Conservation (phyloP, 257 asterid species). For the Solanum pennellii region DNA sequence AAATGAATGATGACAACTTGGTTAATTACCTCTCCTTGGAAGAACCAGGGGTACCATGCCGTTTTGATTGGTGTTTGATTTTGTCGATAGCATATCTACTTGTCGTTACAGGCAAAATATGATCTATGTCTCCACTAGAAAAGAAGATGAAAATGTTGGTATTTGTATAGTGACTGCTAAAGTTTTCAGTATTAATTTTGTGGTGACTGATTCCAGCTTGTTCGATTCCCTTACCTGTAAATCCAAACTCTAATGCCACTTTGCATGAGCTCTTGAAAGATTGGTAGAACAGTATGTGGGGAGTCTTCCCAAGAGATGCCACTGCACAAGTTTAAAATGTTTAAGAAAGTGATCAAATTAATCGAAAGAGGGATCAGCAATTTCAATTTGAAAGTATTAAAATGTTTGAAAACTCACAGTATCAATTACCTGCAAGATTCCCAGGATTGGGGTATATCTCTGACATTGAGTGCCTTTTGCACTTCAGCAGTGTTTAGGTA, state of each 20-base stretch:
- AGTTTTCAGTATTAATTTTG: background rate
- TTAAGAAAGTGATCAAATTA: background rate
- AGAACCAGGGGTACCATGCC: slow-evolving; percentile 57
- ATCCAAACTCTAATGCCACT: slow-evolving; percentile 48
- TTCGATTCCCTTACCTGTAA: slow-evolving; percentile 20
- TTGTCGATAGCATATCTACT: slow-evolving; percentile 43
- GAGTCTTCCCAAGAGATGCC: slow-evolving; percentile 17
- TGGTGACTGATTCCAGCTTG: background rate
- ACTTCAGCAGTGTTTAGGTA: slow-evolving; percentile 40
- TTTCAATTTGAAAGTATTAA: background rate
- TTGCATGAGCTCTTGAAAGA: slow-evolving; percentile 35
- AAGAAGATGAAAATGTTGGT: background rate
- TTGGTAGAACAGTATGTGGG: slow-evolving; percentile 37
- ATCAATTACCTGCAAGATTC: slow-evolving; percentile 27
- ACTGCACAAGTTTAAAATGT: background rate
- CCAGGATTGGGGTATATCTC: slow-evolving; percentile 37
- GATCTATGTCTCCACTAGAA: slow-evolving; percentile 57
- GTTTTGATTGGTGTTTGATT: slow-evolving; percentile 29
- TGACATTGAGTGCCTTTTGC: slow-evolving; percentile 42
- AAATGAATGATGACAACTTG: background rate
- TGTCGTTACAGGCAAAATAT: slow-evolving; percentile 43
- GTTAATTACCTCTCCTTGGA: slow-evolving; percentile 29
- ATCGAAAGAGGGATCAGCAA: background rate
- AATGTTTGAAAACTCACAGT: background rate
- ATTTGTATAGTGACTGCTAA: background rate